phyloP scores from a whole-genome alignment of 2,329 filamentous ascomycete genomes.

The Penicillium sp. region DNA sequence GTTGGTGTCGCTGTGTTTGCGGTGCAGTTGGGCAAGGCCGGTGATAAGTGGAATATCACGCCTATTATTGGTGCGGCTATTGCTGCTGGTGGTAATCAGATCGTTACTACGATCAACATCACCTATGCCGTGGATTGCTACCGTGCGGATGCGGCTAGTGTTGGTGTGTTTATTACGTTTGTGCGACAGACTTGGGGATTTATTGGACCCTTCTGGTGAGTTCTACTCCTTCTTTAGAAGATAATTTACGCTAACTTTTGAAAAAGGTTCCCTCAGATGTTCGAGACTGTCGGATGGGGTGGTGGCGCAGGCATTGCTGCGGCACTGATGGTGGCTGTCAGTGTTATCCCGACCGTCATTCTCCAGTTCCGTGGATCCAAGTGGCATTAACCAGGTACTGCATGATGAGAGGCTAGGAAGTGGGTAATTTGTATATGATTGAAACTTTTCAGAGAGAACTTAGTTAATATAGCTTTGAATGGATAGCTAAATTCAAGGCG shows the following conservation, averaged over 20 bases:
- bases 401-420: not conserved
- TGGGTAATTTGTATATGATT: not conserved
- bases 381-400: conserved; percentile 28
- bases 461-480: not conserved
- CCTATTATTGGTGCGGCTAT: conserved; percentile 63
- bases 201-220: conserved; percentile 47
- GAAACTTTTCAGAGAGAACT: not conserved
- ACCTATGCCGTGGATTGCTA: conserved; percentile 67
- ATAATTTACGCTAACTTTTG: conserved; percentile 15
- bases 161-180: conserved; percentile 67
- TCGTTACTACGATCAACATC: conserved; percentile 66
- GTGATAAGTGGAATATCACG: conserved; percentile 60
- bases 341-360: conserved; percentile 40
- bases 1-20: conserved; percentile 63
- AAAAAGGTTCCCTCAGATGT: conserved; percentile 43
- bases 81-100: conserved; percentile 63
- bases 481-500: not conserved
- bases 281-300: conserved; percentile 40
- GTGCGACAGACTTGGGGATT: conserved; percentile 54
- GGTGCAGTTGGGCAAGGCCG: conserved; percentile 56
- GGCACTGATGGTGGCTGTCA: conserved; percentile 39
- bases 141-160: conserved; percentile 59
- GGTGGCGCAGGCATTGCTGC: conserved; percentile 39
- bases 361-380: conserved; percentile 38
- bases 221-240: not conserved